A percentile compares a stretch with the other conserved stretches of the same genome.
Evolutionary conservation across 306 rosid genomes (phyloP).

Genomic region (Trifolium pratense): DNA sequence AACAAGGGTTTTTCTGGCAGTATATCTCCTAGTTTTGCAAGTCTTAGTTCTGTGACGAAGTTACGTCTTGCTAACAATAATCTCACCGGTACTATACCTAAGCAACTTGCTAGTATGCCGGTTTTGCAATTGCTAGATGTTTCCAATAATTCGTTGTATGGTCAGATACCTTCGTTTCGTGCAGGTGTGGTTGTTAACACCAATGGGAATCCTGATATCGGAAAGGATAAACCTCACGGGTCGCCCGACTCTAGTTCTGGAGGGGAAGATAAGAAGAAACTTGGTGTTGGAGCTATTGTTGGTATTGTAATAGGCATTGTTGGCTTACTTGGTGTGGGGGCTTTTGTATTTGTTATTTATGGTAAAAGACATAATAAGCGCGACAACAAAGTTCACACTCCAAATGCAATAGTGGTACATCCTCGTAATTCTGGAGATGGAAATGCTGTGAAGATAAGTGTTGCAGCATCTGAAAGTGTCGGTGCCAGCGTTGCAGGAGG

Average conservation of each 20-base stretch:
- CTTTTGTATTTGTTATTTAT: slow-evolving; percentile 37
- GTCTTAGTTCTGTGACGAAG: slow-evolving; percentile 49
- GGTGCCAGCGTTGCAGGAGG: background rate
- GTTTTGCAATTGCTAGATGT: slow-evolving; percentile 57
- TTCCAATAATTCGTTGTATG: slow-evolving; percentile 61
- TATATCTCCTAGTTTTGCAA: slow-evolving; percentile 66
- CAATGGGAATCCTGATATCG: slow-evolving; percentile 65
- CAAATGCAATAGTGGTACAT: slow-evolving; percentile 58
- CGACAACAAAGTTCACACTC: slow-evolving; percentile 52
- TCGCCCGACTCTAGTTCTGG: slow-evolving; percentile 42
- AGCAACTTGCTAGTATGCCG: slow-evolving; percentile 57
- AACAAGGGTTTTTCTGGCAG: slow-evolving; percentile 60
- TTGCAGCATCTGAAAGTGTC: slow-evolving; percentile 38
- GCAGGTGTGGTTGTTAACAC: slow-evolving; percentile 48
- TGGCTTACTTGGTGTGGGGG: slow-evolving; percentile 44
- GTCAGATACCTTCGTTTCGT: slow-evolving; percentile 61
- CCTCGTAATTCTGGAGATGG: slow-evolving; percentile 70
- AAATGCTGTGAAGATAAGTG: slow-evolving; percentile 59
- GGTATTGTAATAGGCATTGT: slow-evolving; percentile 57
- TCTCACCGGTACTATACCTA: slow-evolving; percentile 69
- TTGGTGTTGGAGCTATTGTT: slow-evolving; percentile 44
- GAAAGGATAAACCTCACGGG: slow-evolving; percentile 46
- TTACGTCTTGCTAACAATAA: slow-evolving; percentile 58
- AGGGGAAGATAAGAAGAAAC: slow-evolving; percentile 45
- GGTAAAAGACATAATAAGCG: slow-evolving; percentile 48